Conservation (phyloP, 345 rosid genomes). For the Arabis hirsuta region DNA sequence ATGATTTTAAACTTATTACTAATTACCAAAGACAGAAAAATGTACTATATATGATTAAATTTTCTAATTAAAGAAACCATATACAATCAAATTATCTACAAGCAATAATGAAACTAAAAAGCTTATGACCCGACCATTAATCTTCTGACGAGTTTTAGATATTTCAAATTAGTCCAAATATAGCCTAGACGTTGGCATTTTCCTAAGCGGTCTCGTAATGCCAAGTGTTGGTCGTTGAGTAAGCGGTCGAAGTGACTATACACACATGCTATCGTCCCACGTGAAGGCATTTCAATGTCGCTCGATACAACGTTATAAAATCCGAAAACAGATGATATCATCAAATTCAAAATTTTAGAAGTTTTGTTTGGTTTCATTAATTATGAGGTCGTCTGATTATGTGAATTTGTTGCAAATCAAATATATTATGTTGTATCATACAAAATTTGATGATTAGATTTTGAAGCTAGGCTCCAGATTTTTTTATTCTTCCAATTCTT, state of each 20-base stretch:
- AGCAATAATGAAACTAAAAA: too few species aligned
- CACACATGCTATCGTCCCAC: constrained; percentile 20
- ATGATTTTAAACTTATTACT: too few species aligned
- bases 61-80: too few species aligned
- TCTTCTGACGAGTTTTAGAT: too few species aligned
- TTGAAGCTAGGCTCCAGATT: constrained; percentile 8
- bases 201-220: not conserved
- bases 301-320: constrained; percentile 14
- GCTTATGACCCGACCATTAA: too few species aligned
- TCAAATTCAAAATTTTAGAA: constrained; percentile 1
- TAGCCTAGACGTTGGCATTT: not conserved
- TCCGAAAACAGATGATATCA: constrained; percentile 2
- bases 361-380: constrained; percentile 14
- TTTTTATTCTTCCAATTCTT: too few species aligned
- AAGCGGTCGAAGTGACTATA: constrained; percentile 18
- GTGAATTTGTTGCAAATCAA: not conserved
- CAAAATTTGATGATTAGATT: not conserved
- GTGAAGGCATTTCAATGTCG: constrained; percentile 9
- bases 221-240: constrained; percentile 20
- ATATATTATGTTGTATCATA: not conserved
- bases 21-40: too few species aligned
- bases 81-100: too few species aligned
- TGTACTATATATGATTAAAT: too few species aligned
- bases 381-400: not conserved
- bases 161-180: not conserved